Evolutionary conservation across 495 filamentous ascomycete species (phyloP), one percentile per base, ranked within the genome.

Genomic region (Mycothermus thermophilus): DNA sequence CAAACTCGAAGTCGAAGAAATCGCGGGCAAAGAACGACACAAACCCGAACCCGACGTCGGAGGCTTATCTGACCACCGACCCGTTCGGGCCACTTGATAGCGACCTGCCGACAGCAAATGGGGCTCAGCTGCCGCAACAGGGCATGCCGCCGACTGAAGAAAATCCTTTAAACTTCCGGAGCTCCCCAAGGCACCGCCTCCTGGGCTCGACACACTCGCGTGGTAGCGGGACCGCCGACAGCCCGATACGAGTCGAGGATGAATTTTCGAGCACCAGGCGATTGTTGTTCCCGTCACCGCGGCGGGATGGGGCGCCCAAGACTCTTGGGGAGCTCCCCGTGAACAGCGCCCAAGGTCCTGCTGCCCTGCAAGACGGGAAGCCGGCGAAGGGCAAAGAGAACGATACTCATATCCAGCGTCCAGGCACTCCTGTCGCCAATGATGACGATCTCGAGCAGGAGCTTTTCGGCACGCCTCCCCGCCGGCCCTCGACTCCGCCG

Each of bases 201-300:
- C 46, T 47, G 30, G 51, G 55, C 35, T 68, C 64, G 40, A 57
- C 48, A 32, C 60, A 60, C 41, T 66, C 62, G 23, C 51, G 57
- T 45, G 62, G 55, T 21, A 67, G 57, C 41, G 79, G 83, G 35
- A 74, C 69, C 24, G 73, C 72, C 34, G 60, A 73, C 44, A 74
- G 72, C 44, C 75, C 85, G 30, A 75, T 80, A 37, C 42, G 57
- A 26, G 37, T 69, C 27, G 69, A 82, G 38, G 48, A 57, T 23
- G 48, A 55, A 19, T 61, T 87, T 13, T 79, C 76, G 43, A 69
- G 69, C 28, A 83, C 79, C 16, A 71, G 83, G 50, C 72, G 88
- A 49, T 57, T 85, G 22, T 66, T 95, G 29, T 95, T 95, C 58
- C 78, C 81, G n/a, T 72, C 69, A 5, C 68, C 69, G 2, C 67